A percentile compares a stretch with the other conserved stretches of the same genome.
Conservation (phyloP, 2,329 filamentous ascomycete species). For the Escovopsis sp. region DNA sequence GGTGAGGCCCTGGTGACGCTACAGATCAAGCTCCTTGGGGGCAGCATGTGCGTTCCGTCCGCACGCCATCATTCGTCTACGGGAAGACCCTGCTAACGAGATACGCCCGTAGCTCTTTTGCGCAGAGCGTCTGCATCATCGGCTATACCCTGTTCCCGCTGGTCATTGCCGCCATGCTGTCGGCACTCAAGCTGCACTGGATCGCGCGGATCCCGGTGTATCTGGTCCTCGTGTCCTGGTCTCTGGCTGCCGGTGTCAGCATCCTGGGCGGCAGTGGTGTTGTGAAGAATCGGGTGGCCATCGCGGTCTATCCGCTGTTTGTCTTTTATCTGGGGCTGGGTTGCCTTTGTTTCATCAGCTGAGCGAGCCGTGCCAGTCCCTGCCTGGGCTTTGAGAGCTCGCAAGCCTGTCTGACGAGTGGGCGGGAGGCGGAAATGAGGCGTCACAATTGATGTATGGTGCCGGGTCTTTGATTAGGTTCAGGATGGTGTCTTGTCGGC, state of each 20-base stretch:
- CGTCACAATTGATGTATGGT: too few relatives aligned
- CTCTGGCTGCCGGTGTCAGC: conserved; percentile 85
- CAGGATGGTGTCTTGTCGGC: too few relatives aligned
- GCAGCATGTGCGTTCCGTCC: conserved; percentile 67
- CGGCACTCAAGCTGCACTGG: conserved; percentile 62
- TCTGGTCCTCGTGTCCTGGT: conserved; percentile 77
- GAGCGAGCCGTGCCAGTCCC: conserved; percentile 11
- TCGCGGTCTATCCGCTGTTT: conserved; percentile 89
- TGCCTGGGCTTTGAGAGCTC: neutral
- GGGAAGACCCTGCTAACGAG: conserved; percentile 8
- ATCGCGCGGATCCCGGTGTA: conserved; percentile 86
- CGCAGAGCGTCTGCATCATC: conserved; percentile 94
- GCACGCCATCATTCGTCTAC: neutral
- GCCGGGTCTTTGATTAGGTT: too few relatives aligned
- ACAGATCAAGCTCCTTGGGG: conserved; percentile 91
- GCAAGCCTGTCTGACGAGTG: neutral
- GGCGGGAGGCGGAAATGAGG: too few relatives aligned
- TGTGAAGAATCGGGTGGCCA: conserved; percentile 81
- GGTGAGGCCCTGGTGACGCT: conserved; percentile 93
- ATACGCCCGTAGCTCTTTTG: conserved; percentile 59
- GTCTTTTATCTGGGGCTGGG: conserved; percentile 90
- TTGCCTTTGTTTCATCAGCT: conserved; percentile 95
- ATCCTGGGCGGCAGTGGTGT: conserved; percentile 93
- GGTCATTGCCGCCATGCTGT: conserved; percentile 82
- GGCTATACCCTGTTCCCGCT: conserved; percentile 96